Evolutionary conservation across 768 basidiomycete genomes (phyloP).

Genomic region (Clitopilus passeckerianus): DNA sequence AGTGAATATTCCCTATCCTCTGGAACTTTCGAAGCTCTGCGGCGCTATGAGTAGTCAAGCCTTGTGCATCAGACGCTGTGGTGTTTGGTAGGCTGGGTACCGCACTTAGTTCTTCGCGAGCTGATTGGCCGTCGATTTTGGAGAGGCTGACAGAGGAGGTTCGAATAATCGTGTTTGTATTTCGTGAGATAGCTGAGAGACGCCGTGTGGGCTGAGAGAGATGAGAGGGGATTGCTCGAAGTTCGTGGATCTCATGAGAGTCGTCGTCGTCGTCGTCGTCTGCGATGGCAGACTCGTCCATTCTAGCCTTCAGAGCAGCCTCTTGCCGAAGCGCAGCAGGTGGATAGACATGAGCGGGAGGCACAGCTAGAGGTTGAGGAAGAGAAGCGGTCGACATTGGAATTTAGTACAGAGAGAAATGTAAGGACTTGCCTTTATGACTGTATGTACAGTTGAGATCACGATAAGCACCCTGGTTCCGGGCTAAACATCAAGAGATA

Average conservation of each 20-base stretch:
- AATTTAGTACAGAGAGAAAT: too few species aligned
- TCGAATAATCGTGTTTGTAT: neutral
- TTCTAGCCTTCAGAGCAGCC: neutral
- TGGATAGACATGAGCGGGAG: neutral
- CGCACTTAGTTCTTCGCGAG: neutral
- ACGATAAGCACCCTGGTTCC: neutral
- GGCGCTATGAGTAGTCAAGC: neutral
- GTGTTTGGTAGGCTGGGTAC: neutral
- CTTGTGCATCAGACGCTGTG: neutral
- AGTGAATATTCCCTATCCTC: slow-evolving; percentile 21
- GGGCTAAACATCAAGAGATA: neutral
- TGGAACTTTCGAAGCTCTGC: neutral
- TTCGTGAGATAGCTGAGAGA: neutral
- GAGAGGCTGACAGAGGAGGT: neutral
- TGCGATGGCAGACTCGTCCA: neutral
- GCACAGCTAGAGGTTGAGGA: neutral
- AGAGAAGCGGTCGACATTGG: neutral
- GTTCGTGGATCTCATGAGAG: neutral
- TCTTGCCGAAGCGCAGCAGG: neutral
- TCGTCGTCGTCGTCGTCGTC: neutral
- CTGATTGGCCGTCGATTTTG: neutral
- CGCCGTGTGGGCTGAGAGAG: neutral
- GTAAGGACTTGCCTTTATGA: too few species aligned
- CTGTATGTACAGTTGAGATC: too few species aligned
- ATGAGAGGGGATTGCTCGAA: neutral